phyloP scores from a whole-genome alignment of 768 basidiomycete genomes.

The Austroboletus festivus region DNA sequence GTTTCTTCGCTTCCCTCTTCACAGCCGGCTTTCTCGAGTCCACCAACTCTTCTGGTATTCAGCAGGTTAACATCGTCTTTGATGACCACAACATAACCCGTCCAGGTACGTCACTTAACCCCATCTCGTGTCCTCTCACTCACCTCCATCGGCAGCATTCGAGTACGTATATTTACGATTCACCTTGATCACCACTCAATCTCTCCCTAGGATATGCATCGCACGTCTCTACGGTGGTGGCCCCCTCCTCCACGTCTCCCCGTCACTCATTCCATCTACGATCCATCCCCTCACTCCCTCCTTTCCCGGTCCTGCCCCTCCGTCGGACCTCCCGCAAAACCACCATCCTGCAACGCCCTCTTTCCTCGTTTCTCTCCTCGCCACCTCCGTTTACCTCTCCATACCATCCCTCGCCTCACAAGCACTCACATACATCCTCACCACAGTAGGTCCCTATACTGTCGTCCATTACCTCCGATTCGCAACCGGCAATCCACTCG shows the following conservation, averaged over 20 bases:
- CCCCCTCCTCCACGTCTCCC: conserved; percentile 66
- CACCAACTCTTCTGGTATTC: conserved; percentile 26
- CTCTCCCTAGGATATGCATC: conserved; percentile 64
- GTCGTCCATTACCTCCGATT: conserved; percentile 76
- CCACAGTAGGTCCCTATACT: conserved; percentile 76
- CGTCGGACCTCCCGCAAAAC: conserved; percentile 39
- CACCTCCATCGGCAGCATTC: conserved; percentile 55
- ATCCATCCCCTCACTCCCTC: conserved; percentile 68
- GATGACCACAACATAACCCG: conserved; percentile 88
- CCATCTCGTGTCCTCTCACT: neutral
- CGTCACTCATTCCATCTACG: conserved; percentile 61
- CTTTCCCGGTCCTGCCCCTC: conserved; percentile 39
- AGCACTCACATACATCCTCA: conserved; percentile 67
- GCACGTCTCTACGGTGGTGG: conserved; percentile 86
- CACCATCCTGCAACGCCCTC: conserved; percentile 76
- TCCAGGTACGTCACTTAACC: conserved; percentile 53
- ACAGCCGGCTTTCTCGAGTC: conserved; percentile 77
- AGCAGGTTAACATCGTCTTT: conserved; percentile 68
- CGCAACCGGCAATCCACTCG: conserved; percentile 69
- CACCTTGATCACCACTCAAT: conserved; percentile 12
- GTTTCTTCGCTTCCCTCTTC: conserved; percentile 87
- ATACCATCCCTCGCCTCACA: conserved; percentile 74
- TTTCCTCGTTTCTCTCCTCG: conserved; percentile 82
- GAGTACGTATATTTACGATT: conserved; percentile 56
- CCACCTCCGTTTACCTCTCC: conserved; percentile 83